Base-by-base conservation (phyloP, 139 green algal genomes). In the Ostreobium quekettii region DNA sequence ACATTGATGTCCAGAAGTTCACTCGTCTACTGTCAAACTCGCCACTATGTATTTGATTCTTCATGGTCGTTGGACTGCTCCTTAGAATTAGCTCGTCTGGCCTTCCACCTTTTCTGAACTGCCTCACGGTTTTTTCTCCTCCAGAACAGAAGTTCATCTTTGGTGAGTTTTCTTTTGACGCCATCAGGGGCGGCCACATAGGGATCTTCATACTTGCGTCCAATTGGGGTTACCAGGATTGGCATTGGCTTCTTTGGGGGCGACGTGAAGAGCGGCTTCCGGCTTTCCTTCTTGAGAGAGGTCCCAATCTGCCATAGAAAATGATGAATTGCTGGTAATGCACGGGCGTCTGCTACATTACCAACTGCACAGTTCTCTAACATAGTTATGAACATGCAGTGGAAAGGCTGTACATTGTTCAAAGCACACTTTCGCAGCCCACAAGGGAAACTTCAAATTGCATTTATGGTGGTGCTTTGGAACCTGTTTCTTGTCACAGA, bases 81-180 rank as follows among this genome's bases (percentile, higher is more conserved):
- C n/a, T n/a, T n/a, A n/a, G n/a, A n/a, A n/a, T 68, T 37, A 4
- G 31, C 36, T 33, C 22, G 35, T 53, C 30, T 28, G 35, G 38
- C 53, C 8, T 56, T 11, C 7, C 36, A 68, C 36, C 6, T 35
- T 56, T 53, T 68, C 36, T n/a, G 49, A 4, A 68, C 38, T 19
- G 61, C 35, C 42, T 53, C 35, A 24, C 61, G 35, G 22, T 68
- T 53, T 4, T 56, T 53, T 53, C 61, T 35, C 36, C 35, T 24
- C 61, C 61, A 68, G 11, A 56, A 33, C 30, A 68, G 61, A 6
- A 68, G 53, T 56, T 68, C 61, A 37, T 68, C 61, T 57, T 15
- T 5, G 8, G 35, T 68, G 3, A 68, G 61, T 30, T 4, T 53
- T 36, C 61, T 19, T 26, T 68, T 36, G 15, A 22, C 35, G 35